Conservation (phyloP, 306 rosid genomes). For the Quercus mongolica region DNA sequence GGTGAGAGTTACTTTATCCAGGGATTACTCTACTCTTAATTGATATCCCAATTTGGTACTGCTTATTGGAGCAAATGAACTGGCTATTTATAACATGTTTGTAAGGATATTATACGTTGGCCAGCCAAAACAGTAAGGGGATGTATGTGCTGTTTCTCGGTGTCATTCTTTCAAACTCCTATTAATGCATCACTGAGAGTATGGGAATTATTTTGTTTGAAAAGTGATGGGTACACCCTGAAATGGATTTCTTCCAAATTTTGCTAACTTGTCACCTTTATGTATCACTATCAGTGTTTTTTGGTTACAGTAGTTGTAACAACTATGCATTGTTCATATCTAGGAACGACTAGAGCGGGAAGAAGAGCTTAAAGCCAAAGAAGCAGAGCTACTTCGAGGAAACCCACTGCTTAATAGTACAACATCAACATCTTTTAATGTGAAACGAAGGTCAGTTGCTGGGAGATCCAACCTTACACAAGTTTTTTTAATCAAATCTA, state of each 20-base stretch:
- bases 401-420: conserved; percentile 77
- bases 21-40: background rate
- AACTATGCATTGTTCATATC: conserved; percentile 14
- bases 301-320: background rate
- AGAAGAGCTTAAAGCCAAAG: conserved; percentile 92
- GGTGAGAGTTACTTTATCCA: conserved; percentile 34
- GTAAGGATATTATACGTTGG: background rate
- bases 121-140: too few relatives aligned
- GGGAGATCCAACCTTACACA: background rate
- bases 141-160: background rate
- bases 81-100: background rate
- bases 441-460: conserved; percentile 67
- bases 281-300: background rate
- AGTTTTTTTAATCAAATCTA: background rate
- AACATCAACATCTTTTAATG: conserved; percentile 62
- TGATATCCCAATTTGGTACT: background rate
- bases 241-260: background rate
- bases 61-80: background rate
- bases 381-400: conserved; percentile 79
- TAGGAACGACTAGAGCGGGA: conserved; percentile 68
- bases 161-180: background rate
- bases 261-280: background rate
- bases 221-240: background rate
- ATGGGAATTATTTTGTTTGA: background rate
- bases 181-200: background rate